Percentiles rank a stretch among this genome's conserved stretches.
Evolutionary conservation across 345 rosid genomes (phyloP).

Genomic region (Acer negundo): DNA sequence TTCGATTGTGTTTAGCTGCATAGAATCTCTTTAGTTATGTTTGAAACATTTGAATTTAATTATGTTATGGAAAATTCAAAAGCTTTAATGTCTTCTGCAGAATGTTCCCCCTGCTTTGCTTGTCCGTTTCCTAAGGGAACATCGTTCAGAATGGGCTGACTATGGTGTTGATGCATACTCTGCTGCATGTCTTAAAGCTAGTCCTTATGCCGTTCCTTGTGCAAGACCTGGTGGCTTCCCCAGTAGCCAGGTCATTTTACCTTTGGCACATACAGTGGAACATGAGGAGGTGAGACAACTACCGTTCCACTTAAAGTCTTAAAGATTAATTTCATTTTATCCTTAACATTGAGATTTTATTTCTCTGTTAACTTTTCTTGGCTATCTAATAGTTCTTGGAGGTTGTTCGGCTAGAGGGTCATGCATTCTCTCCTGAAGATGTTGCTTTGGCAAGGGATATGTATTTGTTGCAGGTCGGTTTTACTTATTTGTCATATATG

Average conservation of each 20-base stretch:
- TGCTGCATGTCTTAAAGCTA: constrained; percentile 78
- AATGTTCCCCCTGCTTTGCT: constrained; percentile 90
- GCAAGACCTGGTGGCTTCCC: constrained; percentile 90
- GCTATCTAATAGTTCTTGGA: constrained; percentile 62
- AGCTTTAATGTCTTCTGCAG: constrained; percentile 38
- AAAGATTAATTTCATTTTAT: constrained; percentile 3
- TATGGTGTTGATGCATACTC: constrained; percentile 88
- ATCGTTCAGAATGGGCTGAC: constrained; percentile 99
- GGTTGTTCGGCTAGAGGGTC: constrained; percentile 91
- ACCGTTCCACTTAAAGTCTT: neutral
- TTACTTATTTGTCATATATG: neutral
- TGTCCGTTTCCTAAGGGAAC: constrained; percentile 92
- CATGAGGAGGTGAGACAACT: constrained; percentile 79
- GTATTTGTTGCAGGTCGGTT: constrained; percentile 84
- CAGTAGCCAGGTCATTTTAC: constrained; percentile 85
- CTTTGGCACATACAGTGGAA: constrained; percentile 90
- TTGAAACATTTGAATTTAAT: neutral
- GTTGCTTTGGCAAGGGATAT: constrained; percentile 84
- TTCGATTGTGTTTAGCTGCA: neutral
- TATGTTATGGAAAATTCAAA: neutral
- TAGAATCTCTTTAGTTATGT: neutral
- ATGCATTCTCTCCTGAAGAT: constrained; percentile 88
- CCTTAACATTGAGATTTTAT: neutral
- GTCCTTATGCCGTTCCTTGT: constrained; percentile 85
- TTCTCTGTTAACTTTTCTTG: neutral